These are phyloP conservation scores for Helicostylum pulchrum DNA, from an alignment of 192 early-diverging fungal species.

Conservation along the genomic window DNA sequence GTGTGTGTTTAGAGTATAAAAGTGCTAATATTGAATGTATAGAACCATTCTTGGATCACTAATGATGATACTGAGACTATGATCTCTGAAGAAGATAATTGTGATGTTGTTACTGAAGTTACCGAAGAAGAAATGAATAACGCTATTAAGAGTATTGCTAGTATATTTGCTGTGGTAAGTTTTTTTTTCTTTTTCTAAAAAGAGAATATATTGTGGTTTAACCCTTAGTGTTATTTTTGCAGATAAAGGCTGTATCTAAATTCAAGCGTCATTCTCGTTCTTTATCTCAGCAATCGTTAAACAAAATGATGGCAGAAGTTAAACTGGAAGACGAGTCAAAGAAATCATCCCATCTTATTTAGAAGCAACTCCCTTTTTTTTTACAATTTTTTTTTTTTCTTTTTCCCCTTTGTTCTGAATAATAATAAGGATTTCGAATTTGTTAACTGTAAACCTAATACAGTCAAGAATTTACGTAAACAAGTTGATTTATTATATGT, in stretches of 20 bases:
- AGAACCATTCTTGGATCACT: slow-evolving; percentile 83
- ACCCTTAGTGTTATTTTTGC: neutral
- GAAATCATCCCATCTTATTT: too few species aligned
- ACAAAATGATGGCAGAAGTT: slow-evolving; percentile 19
- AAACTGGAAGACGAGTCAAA: neutral
- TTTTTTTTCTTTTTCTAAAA: neutral
- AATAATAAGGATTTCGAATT: too few species aligned
- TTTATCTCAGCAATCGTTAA: slow-evolving; percentile 32
- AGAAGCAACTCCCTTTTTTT: too few species aligned
- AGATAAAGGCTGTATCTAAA: slow-evolving; percentile 51
- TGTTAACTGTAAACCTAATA: too few species aligned
- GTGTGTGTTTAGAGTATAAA: too few species aligned
- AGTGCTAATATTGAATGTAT: neutral
- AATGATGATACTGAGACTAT: slow-evolving; percentile 57
- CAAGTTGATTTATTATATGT: too few species aligned
- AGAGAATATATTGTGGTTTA: neutral
- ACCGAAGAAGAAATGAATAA: slow-evolving; percentile 82
- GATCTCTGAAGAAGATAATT: slow-evolving; percentile 73
- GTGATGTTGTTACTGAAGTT: slow-evolving; percentile 65
- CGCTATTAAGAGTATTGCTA: slow-evolving; percentile 65
- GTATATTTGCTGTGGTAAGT: slow-evolving; percentile 65
- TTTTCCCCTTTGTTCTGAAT: too few species aligned
- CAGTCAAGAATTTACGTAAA: too few species aligned
- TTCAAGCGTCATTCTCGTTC: slow-evolving; percentile 45
- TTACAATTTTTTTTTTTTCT: too few species aligned